A percentile compares a stretch with the other conserved stretches of the same genome.
These are phyloP conservation scores for Brassica carinata DNA, from an alignment of 345 rosid genomes.

Conservation along the genomic window DNA sequence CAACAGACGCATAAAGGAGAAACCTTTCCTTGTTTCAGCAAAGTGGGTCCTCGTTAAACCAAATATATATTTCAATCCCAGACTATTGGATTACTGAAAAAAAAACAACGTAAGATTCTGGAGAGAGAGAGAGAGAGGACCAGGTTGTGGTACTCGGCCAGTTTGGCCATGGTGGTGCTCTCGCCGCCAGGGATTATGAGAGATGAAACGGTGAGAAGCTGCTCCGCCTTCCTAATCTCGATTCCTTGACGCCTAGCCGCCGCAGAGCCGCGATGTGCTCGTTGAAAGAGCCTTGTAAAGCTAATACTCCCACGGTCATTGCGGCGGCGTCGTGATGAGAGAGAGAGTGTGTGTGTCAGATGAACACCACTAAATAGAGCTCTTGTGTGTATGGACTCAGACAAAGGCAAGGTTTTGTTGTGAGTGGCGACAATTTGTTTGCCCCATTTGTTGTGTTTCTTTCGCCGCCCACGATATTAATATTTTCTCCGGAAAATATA, in stretches of 20 bases:
- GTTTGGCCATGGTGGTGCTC: slow-evolving; percentile 99
- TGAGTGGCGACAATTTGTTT: slow-evolving; percentile 23
- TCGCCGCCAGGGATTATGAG: slow-evolving; percentile 98
- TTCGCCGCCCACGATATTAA: slow-evolving; percentile 33
- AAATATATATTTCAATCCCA: neutral
- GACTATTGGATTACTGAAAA: neutral
- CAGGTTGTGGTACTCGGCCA: slow-evolving; percentile 86
- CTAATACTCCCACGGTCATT: slow-evolving; percentile 94
- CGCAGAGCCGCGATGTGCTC: slow-evolving; percentile 89
- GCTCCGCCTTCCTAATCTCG: slow-evolving; percentile 87
- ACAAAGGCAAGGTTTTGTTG: neutral
- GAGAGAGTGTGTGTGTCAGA: slow-evolving; percentile 9
- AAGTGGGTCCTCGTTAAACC: slow-evolving; percentile 24
- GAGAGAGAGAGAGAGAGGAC: no score
- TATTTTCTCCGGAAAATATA: neutral
- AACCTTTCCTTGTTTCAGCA: slow-evolving; percentile 11
- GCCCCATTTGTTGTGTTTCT: slow-evolving; percentile 30
- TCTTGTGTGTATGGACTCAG: slow-evolving; percentile 15
- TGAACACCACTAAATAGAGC: slow-evolving; percentile 11
- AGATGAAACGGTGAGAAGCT: slow-evolving; percentile 66
- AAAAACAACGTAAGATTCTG: neutral
- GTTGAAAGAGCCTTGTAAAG: slow-evolving; percentile 96
- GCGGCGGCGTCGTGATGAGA: slow-evolving; percentile 29
- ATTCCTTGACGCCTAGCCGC: slow-evolving; percentile 84
- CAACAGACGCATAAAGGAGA: neutral